Evolutionary conservation across 164 flowering plant species (phyloP).

Genomic region (Piper betle): DNA sequence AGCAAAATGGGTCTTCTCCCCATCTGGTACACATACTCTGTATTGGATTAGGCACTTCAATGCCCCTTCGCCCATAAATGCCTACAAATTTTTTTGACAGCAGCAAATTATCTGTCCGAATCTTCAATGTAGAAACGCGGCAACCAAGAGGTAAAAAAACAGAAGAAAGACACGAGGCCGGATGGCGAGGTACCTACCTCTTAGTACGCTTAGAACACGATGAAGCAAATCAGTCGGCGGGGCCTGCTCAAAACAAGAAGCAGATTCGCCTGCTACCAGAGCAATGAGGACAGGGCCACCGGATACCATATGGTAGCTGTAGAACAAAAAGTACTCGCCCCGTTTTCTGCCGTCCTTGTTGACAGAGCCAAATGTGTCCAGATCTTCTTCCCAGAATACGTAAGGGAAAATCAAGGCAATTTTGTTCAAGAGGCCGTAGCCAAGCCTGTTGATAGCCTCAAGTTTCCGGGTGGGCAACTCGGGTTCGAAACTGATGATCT

Average conservation of each 20-base stretch:
- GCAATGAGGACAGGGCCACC: slow-evolving; percentile 84
- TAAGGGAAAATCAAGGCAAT: slow-evolving; percentile 87
- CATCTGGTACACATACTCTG: slow-evolving; percentile 87
- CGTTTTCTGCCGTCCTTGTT: slow-evolving; percentile 34
- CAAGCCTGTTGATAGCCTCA: slow-evolving; percentile 74
- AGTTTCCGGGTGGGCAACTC: slow-evolving; percentile 71
- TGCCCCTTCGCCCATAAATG: slow-evolving; percentile 67
- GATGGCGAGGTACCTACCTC: slow-evolving; percentile 33
- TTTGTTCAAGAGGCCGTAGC: slow-evolving; percentile 88
- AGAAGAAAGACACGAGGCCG: too few species aligned
- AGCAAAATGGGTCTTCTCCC: slow-evolving; percentile 77
- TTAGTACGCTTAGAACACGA: slow-evolving; percentile 56
- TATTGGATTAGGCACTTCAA: slow-evolving; percentile 78
- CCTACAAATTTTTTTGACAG: slow-evolving; percentile 26
- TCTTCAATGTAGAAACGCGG: not conserved
- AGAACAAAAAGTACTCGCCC: slow-evolving; percentile 87
- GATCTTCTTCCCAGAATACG: slow-evolving; percentile 88
- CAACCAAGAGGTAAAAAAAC: not conserved
- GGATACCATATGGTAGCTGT: slow-evolving; percentile 83
- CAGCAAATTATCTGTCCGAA: not conserved
- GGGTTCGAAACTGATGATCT: slow-evolving; percentile 59
- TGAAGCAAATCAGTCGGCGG: slow-evolving; percentile 49
- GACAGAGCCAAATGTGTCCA: slow-evolving; percentile 87
- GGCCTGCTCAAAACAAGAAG: slow-evolving; percentile 52
- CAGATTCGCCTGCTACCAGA: slow-evolving; percentile 95